phyloP scores from a whole-genome alignment of 164 flowering plant species.

The Kalanchoe fedtschenkoi region DNA sequence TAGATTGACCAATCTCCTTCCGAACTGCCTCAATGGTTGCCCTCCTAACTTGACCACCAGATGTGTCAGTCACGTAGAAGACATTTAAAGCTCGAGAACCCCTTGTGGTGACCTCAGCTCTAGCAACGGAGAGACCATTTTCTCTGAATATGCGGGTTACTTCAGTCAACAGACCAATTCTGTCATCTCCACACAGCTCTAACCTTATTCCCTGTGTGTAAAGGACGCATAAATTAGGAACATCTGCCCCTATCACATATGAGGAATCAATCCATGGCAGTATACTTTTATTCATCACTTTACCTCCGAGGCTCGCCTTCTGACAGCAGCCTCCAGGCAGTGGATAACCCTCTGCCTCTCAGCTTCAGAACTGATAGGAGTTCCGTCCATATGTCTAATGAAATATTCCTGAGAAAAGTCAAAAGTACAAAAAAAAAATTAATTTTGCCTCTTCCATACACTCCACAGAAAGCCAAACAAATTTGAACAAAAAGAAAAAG shows the following conservation, averaged over 20 bases:
- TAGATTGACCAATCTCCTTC: constrained; percentile 52
- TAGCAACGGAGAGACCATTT: constrained; percentile 72
- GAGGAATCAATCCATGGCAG: neutral
- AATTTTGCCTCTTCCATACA: neutral
- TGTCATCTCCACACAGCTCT: constrained; percentile 75
- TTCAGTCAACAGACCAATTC: constrained; percentile 63
- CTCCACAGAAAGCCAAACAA: neutral
- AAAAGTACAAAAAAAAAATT: neutral
- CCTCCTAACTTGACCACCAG: constrained; percentile 58
- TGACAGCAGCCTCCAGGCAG: constrained; percentile 83
- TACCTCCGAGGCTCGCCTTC: constrained; percentile 74
- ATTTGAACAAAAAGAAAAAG: no score
- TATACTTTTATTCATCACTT: neutral
- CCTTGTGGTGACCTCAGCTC: constrained; percentile 83
- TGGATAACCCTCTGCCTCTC: constrained; percentile 74
- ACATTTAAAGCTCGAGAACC: constrained; percentile 73
- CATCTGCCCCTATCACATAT: no score
- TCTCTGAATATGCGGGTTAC: constrained; percentile 92
- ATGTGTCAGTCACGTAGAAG: constrained; percentile 76
- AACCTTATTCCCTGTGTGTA: constrained; percentile 79
- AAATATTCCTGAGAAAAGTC: constrained; percentile 63
- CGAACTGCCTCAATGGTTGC: constrained; percentile 76
- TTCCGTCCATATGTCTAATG: constrained; percentile 80
- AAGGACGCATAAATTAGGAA: no score
- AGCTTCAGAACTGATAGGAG: constrained; percentile 79